phyloP scores from a whole-genome alignment of 2,329 filamentous ascomycete genomes.

The Xylaria sp. region DNA sequence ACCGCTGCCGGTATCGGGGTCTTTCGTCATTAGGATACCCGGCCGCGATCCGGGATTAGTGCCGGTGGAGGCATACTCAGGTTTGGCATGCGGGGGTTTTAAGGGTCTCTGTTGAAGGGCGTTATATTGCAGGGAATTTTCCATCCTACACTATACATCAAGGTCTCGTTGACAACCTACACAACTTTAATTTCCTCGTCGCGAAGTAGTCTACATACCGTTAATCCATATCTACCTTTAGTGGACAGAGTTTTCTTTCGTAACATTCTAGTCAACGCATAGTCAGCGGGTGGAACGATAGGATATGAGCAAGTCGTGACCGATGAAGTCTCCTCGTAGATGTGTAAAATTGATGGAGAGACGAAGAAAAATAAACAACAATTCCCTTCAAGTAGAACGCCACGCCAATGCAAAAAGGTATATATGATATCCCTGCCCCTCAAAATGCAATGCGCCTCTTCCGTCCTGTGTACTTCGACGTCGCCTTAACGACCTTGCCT shows the following conservation, averaged over 20 bases:
- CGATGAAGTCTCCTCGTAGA: neutral
- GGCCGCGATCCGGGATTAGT: constrained; percentile 19
- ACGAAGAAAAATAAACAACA: constrained; percentile 6
- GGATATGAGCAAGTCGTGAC: neutral
- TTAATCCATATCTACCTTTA: neutral
- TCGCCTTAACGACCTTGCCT: constrained; percentile 92
- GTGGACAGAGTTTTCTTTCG: too few species aligned
- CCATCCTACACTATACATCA: neutral
- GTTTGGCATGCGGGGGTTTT: neutral
- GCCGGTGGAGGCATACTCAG: constrained; percentile 5
- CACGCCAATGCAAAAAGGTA: constrained; percentile 43
- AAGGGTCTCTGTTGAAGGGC: neutral
- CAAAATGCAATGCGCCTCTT: constrained; percentile 84
- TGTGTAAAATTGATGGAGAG: constrained; percentile 9
- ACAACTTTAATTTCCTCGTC: neutral
- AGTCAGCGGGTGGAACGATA: neutral
- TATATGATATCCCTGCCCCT: constrained; percentile 28
- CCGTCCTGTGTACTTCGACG: constrained; percentile 92
- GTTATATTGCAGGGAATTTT: neutral
- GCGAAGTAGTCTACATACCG: neutral
- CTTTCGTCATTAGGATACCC: constrained; percentile 13
- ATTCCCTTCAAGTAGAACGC: constrained; percentile 38
- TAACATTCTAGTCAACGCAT: neutral
- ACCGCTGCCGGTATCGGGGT: constrained; percentile 31
- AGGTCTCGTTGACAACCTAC: neutral